Conservation (phyloP, 192 early-diverging fungal species). For the Coemansia sp. region DNA sequence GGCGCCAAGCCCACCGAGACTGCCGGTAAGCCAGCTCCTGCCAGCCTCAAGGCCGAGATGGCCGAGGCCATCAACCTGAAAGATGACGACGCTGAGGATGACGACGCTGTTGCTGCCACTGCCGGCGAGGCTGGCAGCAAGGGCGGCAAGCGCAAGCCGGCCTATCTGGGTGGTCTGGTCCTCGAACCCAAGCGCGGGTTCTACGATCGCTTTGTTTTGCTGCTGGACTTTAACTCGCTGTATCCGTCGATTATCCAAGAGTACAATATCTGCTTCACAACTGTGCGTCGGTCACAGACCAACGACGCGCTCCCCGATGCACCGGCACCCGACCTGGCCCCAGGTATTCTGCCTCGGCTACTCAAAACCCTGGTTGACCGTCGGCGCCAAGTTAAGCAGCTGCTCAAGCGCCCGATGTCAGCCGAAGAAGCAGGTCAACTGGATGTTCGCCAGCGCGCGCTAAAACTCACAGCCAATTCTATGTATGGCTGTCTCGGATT, state of each 20-base stretch:
- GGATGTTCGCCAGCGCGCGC: constrained; percentile 88
- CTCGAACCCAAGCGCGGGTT: constrained; percentile 96
- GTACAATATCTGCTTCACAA: constrained; percentile 99
- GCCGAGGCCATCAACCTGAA: constrained; percentile 23
- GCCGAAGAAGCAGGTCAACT: constrained; percentile 61
- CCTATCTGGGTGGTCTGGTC: constrained; percentile 92
- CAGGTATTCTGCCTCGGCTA: constrained; percentile 83
- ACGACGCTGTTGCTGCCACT: constrained; percentile 7
- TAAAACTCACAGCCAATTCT: constrained; percentile 96
- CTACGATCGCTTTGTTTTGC: constrained; percentile 90
- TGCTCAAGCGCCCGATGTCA: constrained; percentile 74
- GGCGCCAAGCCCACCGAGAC: not conserved
- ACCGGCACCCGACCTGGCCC: constrained; percentile 60
- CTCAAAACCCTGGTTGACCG: constrained; percentile 86
- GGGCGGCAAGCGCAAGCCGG: constrained; percentile 71
- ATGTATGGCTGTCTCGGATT: constrained; percentile 99
- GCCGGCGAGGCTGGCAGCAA: constrained; percentile 11
- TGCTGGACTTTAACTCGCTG: constrained; percentile 98
- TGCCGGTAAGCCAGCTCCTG: not conserved
- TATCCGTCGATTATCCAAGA: constrained; percentile 99
- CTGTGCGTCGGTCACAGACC: constrained; percentile 58
- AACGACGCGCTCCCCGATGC: constrained; percentile 68
- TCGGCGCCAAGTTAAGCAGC: constrained; percentile 79
- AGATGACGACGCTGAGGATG: constrained; percentile 18
- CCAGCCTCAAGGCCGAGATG: constrained; percentile 27